Percentiles rank a stretch among this genome's conserved stretches.
Evolutionary conservation across 176 grass and related monocot genomes (phyloP).

Genomic region (Chloris gayana): DNA sequence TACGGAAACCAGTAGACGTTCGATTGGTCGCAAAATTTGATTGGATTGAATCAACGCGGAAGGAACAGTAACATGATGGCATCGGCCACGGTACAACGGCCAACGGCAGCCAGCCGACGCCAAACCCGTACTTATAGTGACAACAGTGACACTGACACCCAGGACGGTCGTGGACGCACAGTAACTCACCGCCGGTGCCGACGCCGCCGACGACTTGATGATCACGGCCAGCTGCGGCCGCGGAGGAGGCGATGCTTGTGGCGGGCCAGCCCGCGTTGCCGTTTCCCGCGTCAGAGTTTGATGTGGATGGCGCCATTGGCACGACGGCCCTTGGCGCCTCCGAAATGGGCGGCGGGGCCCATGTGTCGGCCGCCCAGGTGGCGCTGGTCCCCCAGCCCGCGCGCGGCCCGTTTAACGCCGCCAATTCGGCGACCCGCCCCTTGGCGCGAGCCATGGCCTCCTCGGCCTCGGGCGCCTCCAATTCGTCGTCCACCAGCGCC

Average conservation of each 20-base stretch:
- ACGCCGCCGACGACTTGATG: not conserved
- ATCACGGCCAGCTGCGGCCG: not conserved
- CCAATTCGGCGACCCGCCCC: slow-evolving; percentile 58
- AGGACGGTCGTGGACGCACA: not conserved
- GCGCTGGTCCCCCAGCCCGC: slow-evolving; percentile 23
- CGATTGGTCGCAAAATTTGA: slow-evolving; percentile 14
- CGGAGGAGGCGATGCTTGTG: not conserved
- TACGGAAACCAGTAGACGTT: not conserved
- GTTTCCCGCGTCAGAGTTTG: slow-evolving; percentile 25
- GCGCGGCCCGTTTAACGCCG: slow-evolving; percentile 30
- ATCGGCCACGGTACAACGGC: slow-evolving; percentile 15
- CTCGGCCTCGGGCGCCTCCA: slow-evolving; percentile 32
- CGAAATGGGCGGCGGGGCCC: slow-evolving; percentile 20
- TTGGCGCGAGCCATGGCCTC: slow-evolving; percentile 63
- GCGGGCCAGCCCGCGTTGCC: slow-evolving; percentile 10
- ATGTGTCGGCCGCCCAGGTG: slow-evolving; percentile 33
- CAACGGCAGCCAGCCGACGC: slow-evolving; percentile 32
- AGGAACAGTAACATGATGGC: slow-evolving; percentile 27
- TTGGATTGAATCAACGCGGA: slow-evolving; percentile 41
- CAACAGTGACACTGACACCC: not conserved
- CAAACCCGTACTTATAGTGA: slow-evolving; percentile 13
- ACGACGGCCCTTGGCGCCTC: slow-evolving; percentile 14
- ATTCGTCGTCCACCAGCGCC: not conserved
- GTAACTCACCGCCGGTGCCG: not conserved
- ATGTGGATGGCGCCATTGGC: not conserved